These are phyloP conservation scores for Calonectria ilicicola DNA, from an alignment of 2,329 filamentous ascomycete genomes.

Conservation along the genomic window DNA sequence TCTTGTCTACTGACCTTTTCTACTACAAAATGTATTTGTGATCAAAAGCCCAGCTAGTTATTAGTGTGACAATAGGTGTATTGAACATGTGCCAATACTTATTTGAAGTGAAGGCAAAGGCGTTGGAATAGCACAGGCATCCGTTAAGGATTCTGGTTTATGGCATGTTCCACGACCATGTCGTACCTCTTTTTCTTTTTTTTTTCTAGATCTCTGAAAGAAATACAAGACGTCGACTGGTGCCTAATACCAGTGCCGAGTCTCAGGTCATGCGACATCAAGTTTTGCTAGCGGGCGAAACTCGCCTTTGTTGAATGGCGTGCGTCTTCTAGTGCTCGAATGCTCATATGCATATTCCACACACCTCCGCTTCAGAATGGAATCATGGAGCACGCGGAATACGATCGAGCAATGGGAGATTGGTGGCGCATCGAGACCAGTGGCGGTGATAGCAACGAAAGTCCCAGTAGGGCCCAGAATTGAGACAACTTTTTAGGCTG, in stretches of 20 bases:
- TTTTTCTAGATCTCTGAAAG: not conserved
- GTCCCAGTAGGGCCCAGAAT: not conserved
- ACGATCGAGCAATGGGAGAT: not conserved
- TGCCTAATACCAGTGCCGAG: not conserved
- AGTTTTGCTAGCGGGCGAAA: not conserved
- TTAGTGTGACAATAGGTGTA: not conserved
- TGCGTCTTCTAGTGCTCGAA: not conserved
- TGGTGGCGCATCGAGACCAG: slow-evolving; percentile 1
- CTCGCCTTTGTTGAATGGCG: not conserved
- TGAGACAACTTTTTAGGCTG: slow-evolving; percentile 9
- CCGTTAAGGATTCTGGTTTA: not conserved
- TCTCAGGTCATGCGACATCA: not conserved
- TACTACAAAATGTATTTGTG: not conserved
- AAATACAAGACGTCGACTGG: not conserved
- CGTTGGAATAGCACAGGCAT: not conserved
- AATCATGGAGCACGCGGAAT: not conserved
- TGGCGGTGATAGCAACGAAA: slow-evolving; percentile 2
- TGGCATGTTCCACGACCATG: not conserved
- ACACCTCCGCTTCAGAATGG: not conserved
- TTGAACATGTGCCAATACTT: not conserved
- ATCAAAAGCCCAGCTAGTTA: not conserved
- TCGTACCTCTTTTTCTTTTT: not conserved
- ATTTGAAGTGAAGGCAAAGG: not conserved
- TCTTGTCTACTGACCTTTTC: not conserved
- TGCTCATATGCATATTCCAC: not conserved